Evolutionary conservation across 306 rosid species (phyloP), one percentile per base, ranked within the genome.

Genomic region (Begonia peltatifolia): DNA sequence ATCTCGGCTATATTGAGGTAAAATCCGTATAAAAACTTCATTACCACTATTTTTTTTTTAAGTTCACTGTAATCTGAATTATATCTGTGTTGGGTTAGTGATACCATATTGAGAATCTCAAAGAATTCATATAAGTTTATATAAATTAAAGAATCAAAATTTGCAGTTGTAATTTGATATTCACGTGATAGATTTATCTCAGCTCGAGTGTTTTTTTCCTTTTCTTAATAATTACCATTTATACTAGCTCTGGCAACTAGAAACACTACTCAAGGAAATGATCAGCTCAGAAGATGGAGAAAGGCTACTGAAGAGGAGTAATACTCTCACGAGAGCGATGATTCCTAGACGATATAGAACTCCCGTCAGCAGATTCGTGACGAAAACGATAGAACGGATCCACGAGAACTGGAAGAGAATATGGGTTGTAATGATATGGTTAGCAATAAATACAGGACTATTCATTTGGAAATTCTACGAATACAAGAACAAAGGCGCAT

Each of bases 1-100:
- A 86, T 53, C 58, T 64, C 16, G 97, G 97, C 38, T 90, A 73
- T 46, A 83, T 90, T 64, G 95, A 90, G 94, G 97, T 88, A 56
- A 67, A 18, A 0, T 44, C 48, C 14, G 48, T 12, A 11, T 44
- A 12, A 11, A 25, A 44, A n/a, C 14, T 44, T 52, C n/a, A 22
- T 12, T 9, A 6, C 38, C 7, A 4, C 6, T 30, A 6, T 0
- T 30, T 0, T 30, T 30, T 30, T 30, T 7, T 30, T 4, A 30
- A 30, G 5, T 30, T 30, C 9, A 1, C 0, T 6, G 38, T 30
- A 1, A 30, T 4, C 1, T 9, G 38, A 30, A 30, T 20, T 20
- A 2, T 20, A 20, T 20, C 4, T 2, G 0, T 2, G 23, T 20
- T 3, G 4, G 23, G 2, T 1, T 3, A 5, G 38, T 5, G 9